Evolutionary conservation across 495 filamentous ascomycete species (phyloP), one percentile per base, ranked within the genome.

Genomic region (Immersiella caudata): DNA sequence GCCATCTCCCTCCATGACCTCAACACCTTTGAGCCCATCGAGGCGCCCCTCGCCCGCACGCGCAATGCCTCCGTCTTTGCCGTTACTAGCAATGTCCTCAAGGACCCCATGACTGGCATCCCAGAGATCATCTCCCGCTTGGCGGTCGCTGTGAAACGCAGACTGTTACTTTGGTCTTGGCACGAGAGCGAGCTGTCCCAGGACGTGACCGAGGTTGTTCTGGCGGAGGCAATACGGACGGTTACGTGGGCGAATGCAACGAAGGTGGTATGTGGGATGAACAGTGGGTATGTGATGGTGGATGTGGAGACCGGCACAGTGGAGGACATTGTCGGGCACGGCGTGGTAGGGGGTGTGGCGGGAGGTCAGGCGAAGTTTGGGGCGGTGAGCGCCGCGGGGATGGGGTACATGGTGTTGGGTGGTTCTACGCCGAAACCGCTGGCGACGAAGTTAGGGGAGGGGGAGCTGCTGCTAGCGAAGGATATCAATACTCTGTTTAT

Each of bases 401-500:
- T 97, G 91, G 91, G 93, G 46, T 98, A 97, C 73, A 95, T 98
- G 83, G 94, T 93, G 2, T 89, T 99, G 72, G 93, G 93, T 11
- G 89, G 92, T 9, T 94, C 89, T 81, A 91, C 93, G 27, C 95
- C 95, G 14, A 93, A 93, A 71, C 96, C 95, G 7, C 81, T 99
- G 68, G 91, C 91, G 21, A 91, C 94, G 5, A 89, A 88, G 64
- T 81, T 99, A 8, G 85, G 85, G 5, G 91, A 94, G 63, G 93
- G 91, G 0, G 87, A 97, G 72, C 85, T 97, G 70, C 77, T 99
- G 71, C 81, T 99, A 16, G 91, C 95, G 11, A 97, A 97, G 76
- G 95, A 99, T 71, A 92, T 97, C 72, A 97, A 97, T 73, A 96
- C 93, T 0, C 81, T 96, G 51, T 99, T 98, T 71, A 91, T 97